Evolutionary conservation across 2,329 filamentous ascomycete species (phyloP).

Genomic region (Pseudopithomyces maydicus): DNA sequence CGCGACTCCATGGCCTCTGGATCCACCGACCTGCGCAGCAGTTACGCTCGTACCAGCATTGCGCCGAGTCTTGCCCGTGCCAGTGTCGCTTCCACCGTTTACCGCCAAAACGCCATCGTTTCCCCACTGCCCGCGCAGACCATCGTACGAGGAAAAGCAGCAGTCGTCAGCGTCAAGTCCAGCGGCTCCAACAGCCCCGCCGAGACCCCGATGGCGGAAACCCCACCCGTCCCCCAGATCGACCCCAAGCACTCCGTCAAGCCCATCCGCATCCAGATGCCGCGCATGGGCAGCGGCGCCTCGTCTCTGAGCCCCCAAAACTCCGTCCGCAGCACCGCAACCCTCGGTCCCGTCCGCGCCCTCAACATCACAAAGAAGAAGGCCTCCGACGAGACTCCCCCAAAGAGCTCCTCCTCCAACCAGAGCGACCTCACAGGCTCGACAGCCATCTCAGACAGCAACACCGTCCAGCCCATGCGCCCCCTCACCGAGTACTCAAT

Average conservation of each 20-base stretch:
- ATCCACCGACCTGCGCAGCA: constrained; percentile 61
- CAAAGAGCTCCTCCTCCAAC: constrained; percentile 32
- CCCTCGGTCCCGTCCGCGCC: constrained; percentile 51
- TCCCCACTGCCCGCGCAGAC: constrained; percentile 80
- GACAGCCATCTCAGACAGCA: constrained; percentile 22
- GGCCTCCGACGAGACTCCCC: constrained; percentile 29
- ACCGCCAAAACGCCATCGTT: constrained; percentile 87
- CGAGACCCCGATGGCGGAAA: constrained; percentile 52
- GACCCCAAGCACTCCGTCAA: constrained; percentile 58
- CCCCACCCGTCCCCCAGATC: constrained; percentile 76
- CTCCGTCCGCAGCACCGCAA: constrained; percentile 44
- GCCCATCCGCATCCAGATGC: constrained; percentile 50
- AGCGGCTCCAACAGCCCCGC: constrained; percentile 60
- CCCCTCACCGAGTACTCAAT: constrained; percentile 40
- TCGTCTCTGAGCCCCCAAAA: constrained; percentile 38
- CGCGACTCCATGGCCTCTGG: constrained; percentile 90
- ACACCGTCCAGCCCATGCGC: constrained; percentile 25
- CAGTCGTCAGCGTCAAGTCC: constrained; percentile 90
- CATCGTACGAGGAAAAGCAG: constrained; percentile 84
- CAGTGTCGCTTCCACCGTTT: constrained; percentile 88
- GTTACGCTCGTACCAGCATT: constrained; percentile 53
- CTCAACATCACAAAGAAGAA: constrained; percentile 52
- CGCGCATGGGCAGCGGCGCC: constrained; percentile 31
- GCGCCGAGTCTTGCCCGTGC: constrained; percentile 54
- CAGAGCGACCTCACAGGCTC: constrained; percentile 27